phyloP scores from a whole-genome alignment of 306 rosid genomes.

The Fagus crenata region DNA sequence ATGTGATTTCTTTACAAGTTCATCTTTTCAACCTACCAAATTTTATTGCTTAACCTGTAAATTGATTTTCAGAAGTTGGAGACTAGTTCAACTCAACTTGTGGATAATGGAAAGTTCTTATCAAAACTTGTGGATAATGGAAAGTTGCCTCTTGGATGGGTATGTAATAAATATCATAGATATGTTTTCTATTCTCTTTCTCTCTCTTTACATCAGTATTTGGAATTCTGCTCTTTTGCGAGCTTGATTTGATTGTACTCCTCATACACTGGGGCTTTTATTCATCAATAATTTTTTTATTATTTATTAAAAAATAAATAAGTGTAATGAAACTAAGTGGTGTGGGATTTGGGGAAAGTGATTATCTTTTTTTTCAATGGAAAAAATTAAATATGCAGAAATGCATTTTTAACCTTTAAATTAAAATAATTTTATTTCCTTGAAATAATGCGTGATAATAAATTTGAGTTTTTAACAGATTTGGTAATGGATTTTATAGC shows the following conservation, averaged over 20 bases:
- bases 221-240: no score
- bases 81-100: slow-evolving; percentile 41
- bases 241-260: no score
- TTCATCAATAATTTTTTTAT: no score
- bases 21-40: slow-evolving; percentile 21
- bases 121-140: slow-evolving; percentile 34
- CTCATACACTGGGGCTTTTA: no score
- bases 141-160: slow-evolving; percentile 79
- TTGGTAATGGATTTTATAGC: not conserved
- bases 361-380: no score
- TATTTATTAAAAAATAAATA: no score
- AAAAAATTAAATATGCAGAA: no score
- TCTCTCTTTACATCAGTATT: not conserved
- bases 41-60: slow-evolving; percentile 21
- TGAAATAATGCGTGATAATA: no score
- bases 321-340: not conserved
- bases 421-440: no score
- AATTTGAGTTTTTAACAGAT: no score
- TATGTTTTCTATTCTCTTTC: not conserved
- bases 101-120: slow-evolving; percentile 40
- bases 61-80: slow-evolving; percentile 54
- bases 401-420: not conserved
- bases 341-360: not conserved
- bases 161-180: slow-evolving; percentile 41
- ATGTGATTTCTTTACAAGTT: slow-evolving; percentile 9